Percentiles rank a stretch among this genome's conserved stretches.
These are phyloP conservation scores for Microbotryomycetes sp. DNA, from an alignment of 1,284 basidiomycete genomes.

Conservation along the genomic window DNA sequence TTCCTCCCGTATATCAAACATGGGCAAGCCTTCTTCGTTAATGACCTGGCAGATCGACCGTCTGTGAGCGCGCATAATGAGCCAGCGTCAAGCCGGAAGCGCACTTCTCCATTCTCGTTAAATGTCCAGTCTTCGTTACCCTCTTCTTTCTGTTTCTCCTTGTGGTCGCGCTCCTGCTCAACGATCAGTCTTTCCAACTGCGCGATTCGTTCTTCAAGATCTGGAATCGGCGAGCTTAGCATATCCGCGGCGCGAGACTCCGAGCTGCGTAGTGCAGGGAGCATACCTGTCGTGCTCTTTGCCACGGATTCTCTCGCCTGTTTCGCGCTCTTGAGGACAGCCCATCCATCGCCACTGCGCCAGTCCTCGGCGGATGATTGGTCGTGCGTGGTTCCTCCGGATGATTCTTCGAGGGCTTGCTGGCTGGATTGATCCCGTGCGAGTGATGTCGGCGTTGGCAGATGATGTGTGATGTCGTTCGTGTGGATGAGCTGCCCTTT, in stretches of 20 bases:
- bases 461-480: constrained; percentile 21
- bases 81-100: not conserved
- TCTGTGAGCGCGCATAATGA: not conserved
- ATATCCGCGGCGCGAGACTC: too few relatives aligned
- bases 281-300: not conserved
- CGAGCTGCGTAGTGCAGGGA: too few relatives aligned
- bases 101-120: constrained; percentile 26
- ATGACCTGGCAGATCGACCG: too few relatives aligned
- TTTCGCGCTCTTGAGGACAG: constrained; percentile 22
- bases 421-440: too few relatives aligned
- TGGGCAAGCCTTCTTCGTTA: constrained; percentile 30
- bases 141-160: constrained; percentile 2
- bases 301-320: constrained; percentile 6
- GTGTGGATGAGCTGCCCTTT: constrained; percentile 25
- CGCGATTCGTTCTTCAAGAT: not conserved
- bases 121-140: constrained; percentile 23
- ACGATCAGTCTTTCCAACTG: not conserved
- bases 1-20: constrained; percentile 31
- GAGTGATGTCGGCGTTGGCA: too few relatives aligned
- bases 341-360: not conserved
- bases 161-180: not conserved
- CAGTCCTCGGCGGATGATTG: not conserved
- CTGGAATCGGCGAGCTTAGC: too few relatives aligned
- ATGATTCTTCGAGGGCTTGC: not conserved
- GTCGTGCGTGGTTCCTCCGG: not conserved